Evolutionary conservation across 2,329 filamentous ascomycete genomes (phyloP).

Genomic region (Blumeria hordei): DNA sequence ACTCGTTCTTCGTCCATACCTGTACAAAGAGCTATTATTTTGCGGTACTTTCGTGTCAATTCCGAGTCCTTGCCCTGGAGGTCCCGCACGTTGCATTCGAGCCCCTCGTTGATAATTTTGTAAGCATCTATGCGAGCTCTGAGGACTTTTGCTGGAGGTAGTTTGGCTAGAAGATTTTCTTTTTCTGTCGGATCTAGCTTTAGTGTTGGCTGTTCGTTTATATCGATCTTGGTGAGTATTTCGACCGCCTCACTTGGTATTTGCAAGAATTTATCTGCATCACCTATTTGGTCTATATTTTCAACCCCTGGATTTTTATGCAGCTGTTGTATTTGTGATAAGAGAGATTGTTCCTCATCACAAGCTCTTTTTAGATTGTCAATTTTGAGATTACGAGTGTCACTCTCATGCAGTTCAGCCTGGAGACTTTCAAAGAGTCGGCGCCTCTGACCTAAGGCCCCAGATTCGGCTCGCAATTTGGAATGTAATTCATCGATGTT

Average conservation of each 20-base stretch:
- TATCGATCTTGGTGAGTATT: slow-evolving; percentile 10
- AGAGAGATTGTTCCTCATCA: slow-evolving; percentile 38
- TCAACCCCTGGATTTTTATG: slow-evolving; percentile 27
- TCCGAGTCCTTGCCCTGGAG: slow-evolving; percentile 63
- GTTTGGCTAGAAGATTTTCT: slow-evolving; percentile 15
- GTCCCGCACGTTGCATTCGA: slow-evolving; percentile 40
- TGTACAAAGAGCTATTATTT: slow-evolving; percentile 71
- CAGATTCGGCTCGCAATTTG: slow-evolving; percentile 57
- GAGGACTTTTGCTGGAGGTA: slow-evolving; percentile 37
- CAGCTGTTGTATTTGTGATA: slow-evolving; percentile 23
- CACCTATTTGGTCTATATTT: slow-evolving; percentile 21
- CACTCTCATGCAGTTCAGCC: slow-evolving; percentile 36
- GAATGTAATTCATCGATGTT: slow-evolving; percentile 62
- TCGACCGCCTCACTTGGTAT: slow-evolving; percentile 9
- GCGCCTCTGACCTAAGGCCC: slow-evolving; percentile 53
- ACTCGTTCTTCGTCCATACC: slow-evolving; percentile 42
- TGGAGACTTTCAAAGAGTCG: slow-evolving; percentile 49
- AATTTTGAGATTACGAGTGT: slow-evolving; percentile 43
- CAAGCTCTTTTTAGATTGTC: slow-evolving; percentile 53
- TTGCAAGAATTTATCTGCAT: slow-evolving; percentile 14
- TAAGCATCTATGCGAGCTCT: slow-evolving; percentile 48
- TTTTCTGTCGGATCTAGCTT: slow-evolving; percentile 19
- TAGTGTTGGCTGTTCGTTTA: slow-evolving; percentile 18
- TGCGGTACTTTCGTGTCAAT: slow-evolving; percentile 66
- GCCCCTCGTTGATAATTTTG: slow-evolving; percentile 37